Base-by-base conservation (phyloP, 2,329 filamentous ascomycete species). In the Exophiala calicioides region DNA sequence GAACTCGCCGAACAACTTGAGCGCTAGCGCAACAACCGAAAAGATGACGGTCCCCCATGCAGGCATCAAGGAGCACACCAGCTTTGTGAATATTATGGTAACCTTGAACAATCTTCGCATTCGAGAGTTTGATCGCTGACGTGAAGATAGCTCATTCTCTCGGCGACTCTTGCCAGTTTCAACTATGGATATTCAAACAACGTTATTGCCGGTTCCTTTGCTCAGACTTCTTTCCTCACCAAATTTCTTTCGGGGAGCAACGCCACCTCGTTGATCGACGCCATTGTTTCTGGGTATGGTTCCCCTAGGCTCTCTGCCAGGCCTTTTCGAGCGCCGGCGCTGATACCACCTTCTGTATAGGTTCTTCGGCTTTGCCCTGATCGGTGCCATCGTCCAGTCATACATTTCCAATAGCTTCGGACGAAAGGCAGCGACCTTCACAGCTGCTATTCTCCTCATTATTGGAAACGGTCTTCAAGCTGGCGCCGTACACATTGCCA, bases 131-230 rank as follows among this genome's bases (percentile, higher is more conserved):
- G n/a, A n/a, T n/a, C n/a, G n/a, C n/a, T n/a, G n/a, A n/a, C n/a
- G n/a, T n/a, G n/a, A n/a, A n/a, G n/a, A n/a, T n/a, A 47, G 44
- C 12, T 42, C 30, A 50, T 50, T 34, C 5, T 52, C 4, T 54
- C 52, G 2, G 62, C 62, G 1, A 51, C 53, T 9, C 37, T 64
- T 4, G 62, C 58, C 3, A 57, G 60, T 24, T 65, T 64, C 38
- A 52, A 60, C 18, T 65, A 60, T 38, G 62, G 62, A 31, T 65
- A 60, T 44, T 52, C 58, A 8, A 59, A 56, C 40, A 65, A 65
- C 44, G 47, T 55, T 13, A 62, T 65, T 44, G 56, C 59, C 18
- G 58, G 62, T 3, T 60, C 61, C 2, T 37, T 64, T 8, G 62
- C 59, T 6, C 61, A 63, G 45, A 44, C 56, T 3, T 58, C 57